Base-by-base conservation (phyloP, 2,329 filamentous ascomycete species). In the Ilyonectria sp. region DNA sequence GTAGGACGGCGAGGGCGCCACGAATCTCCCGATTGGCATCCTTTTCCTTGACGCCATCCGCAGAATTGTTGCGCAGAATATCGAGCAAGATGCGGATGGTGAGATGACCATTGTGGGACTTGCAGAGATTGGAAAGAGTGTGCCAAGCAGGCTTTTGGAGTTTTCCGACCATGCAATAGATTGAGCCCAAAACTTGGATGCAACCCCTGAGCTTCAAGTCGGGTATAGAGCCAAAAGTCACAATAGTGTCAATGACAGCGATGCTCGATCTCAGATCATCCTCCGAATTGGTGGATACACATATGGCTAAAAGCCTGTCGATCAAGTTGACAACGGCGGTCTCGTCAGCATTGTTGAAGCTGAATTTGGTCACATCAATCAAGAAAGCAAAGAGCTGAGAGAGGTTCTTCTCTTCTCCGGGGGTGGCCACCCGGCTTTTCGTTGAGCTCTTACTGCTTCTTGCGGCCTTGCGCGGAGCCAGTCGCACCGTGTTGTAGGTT, bases 281-380 rank as follows among this genome's bases (percentile, higher is more conserved):
- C 55, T 89, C 84, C 33, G 87, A 84, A 56, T 86, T 90, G 1
- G 92, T 94, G 71, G 86, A 89, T 78, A 90, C 87, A 79, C 92
- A 94, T 52, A 94, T 92, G 60, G 84, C 80, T 52, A 94, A 83
- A 9, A 93, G 81, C 13, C 86, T 86, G 63, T 89, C 85, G 63
- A 95, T 87, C 60, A 94, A 80, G 4, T 84, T 83, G 58, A 86
- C 86, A 21, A 92, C 84, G 52, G 91, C 88, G 35, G 85, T 80
- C 69, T 93, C 90, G 69, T 87, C 86, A 26, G 92, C 89, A 35
- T 90, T 86, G 71, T 91, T 92, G 78, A 90, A 92, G 77, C 91
- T 93, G 83, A 93, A 94, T 76, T 93, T 94, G 81, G 93, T 89
- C 60, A 93, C 85, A 69, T 93, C 89, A 64, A 87, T 86, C 60